Percentiles rank a stretch among this genome's conserved stretches.
Conservation (phyloP, 176 grass and related monocot genomes). For the Oryza meridionalis region DNA sequence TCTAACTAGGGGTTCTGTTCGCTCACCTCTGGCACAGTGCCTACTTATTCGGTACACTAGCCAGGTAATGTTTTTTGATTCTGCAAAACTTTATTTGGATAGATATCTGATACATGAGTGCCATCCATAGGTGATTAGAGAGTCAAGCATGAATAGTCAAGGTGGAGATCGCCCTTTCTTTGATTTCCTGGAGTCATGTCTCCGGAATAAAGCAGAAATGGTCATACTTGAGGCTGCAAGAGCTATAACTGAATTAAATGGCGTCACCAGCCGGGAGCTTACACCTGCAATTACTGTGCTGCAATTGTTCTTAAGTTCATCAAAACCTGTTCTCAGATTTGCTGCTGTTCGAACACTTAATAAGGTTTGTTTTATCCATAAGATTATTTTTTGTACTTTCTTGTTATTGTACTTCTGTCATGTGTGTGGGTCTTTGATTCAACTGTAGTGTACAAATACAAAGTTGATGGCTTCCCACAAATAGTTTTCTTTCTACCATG, state of each 20-base stretch:
- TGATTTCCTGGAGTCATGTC: conserved; percentile 94
- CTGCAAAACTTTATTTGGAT: conserved; percentile 32
- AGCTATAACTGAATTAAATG: conserved; percentile 93
- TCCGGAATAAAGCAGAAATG: conserved; percentile 97
- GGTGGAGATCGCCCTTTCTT: conserved; percentile 92
- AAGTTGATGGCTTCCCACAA: background rate
- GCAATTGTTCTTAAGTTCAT: conserved; percentile 98
- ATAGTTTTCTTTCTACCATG: background rate
- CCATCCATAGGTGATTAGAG: conserved; percentile 79
- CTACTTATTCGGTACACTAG: conserved; percentile 94
- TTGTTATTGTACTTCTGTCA: background rate
- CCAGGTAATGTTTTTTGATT: conserved; percentile 62
- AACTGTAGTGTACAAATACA: background rate
- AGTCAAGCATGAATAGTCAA: conserved; percentile 70
- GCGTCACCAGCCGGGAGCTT: conserved; percentile 92
- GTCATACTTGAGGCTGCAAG: conserved; percentile 97
- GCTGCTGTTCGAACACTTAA: conserved; percentile 95
- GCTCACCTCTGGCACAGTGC: conserved; percentile 94
- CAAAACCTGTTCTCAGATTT: conserved; percentile 96
- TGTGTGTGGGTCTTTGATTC: background rate
- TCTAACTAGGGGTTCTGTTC: conserved; percentile 91
- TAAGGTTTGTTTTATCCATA: conserved; percentile 56
- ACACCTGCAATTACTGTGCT: conserved; percentile 96
- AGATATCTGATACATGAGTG: conserved; percentile 28
- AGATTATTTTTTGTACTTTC: conserved; percentile 6